Evolutionary conservation across 805 yeast genomes (phyloP).

Genomic region (Sungouiozyma ichnusensis): DNA sequence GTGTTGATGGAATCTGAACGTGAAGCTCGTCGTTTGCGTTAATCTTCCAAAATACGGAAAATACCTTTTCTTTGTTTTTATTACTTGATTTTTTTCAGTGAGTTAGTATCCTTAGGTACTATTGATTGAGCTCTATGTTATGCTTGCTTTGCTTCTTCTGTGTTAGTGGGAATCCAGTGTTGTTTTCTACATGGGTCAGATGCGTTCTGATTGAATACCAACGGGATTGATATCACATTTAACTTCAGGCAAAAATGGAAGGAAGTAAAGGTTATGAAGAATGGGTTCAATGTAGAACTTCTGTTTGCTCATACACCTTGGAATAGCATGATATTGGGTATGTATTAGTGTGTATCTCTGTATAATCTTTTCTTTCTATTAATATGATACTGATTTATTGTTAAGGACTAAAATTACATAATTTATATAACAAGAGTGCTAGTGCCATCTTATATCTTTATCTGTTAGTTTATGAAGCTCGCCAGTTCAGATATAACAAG

Average conservation of each 20-base stretch:
- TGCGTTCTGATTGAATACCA: not conserved
- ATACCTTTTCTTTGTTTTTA: not conserved
- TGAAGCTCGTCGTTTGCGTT: slow-evolving; percentile 95
- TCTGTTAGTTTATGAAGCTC: no score
- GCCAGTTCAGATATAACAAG: no score
- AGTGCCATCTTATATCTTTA: no score
- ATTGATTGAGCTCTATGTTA: not conserved
- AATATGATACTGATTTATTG: not conserved
- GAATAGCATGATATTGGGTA: not conserved
- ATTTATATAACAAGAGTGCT: no score
- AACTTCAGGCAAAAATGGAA: not conserved
- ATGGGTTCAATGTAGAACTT: not conserved
- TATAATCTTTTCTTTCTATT: not conserved
- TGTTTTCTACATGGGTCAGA: not conserved
- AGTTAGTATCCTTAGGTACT: not conserved
- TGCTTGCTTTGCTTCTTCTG: not conserved
- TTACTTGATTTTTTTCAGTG: not conserved
- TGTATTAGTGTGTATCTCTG: not conserved
- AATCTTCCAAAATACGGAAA: no score
- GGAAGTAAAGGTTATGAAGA: not conserved
- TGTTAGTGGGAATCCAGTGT: not conserved
- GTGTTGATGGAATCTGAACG: slow-evolving; percentile 99
- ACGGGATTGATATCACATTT: not conserved
- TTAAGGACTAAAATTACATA: not conserved
- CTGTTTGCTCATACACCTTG: not conserved